phyloP scores from a whole-genome alignment of 2,329 filamentous ascomycete species.

The Colletotrichum sp. region DNA sequence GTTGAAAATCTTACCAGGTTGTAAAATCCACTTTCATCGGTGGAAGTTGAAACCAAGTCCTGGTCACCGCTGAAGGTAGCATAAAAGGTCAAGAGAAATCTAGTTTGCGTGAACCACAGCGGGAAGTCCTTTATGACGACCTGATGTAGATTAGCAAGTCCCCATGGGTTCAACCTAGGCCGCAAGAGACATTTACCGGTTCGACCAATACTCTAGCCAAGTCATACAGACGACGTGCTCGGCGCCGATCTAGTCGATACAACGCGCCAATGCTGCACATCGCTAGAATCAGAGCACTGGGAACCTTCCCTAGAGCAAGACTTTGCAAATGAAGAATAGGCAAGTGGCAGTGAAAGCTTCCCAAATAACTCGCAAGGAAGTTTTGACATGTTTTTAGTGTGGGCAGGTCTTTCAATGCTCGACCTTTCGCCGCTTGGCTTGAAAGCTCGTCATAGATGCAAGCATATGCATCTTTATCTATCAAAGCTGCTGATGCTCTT shows the following conservation, averaged over 20 bases:
- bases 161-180: background rate
- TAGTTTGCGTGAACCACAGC: background rate
- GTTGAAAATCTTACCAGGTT: background rate
- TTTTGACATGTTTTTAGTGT: background rate
- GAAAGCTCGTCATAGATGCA: background rate
- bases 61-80: background rate
- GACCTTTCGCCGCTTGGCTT: rapidly evolving
- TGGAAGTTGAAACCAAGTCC: background rate
- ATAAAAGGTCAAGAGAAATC: background rate
- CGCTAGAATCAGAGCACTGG: background rate
- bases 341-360: background rate
- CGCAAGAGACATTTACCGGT: background rate
- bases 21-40: background rate
- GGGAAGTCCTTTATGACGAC: background rate
- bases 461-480: background rate
- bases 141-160: background rate
- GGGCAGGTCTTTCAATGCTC: background rate
- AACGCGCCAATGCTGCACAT: background rate
- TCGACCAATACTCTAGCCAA: background rate
- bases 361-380: background rate
- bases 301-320: background rate
- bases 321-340: background rate
- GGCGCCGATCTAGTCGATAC: background rate
- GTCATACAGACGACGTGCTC: background rate
- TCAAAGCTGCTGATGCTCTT: background rate